These are phyloP conservation scores for Ophiosphaerella narmari DNA, from an alignment of 2,329 filamentous ascomycete genomes.

Conservation along the genomic window DNA sequence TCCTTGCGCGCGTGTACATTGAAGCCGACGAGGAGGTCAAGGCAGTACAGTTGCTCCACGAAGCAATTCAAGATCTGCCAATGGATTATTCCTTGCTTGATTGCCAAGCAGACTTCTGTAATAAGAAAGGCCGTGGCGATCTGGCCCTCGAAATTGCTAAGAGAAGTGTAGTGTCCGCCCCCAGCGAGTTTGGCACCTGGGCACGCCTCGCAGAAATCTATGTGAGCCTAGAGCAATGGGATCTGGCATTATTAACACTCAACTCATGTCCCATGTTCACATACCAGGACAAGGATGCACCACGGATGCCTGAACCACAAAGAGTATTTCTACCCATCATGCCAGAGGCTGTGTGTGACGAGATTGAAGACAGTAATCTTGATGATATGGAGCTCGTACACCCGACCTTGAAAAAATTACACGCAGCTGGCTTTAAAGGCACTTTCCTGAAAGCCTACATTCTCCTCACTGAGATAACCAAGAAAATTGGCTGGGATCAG, in stretches of 20 bases:
- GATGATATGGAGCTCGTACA: slow-evolving; percentile 85
- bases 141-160: slow-evolving; percentile 93
- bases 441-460: slow-evolving; percentile 95
- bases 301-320: slow-evolving; percentile 89
- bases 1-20: slow-evolving; percentile 87
- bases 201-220: slow-evolving; percentile 92
- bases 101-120: slow-evolving; percentile 88
- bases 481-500: slow-evolving; percentile 97
- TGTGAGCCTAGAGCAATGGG: slow-evolving; percentile 92
- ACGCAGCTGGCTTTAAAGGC: slow-evolving; percentile 88
- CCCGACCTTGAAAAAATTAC: slow-evolving; percentile 80
- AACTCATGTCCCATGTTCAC: slow-evolving; percentile 99
- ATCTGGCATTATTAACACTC: slow-evolving; percentile 88
- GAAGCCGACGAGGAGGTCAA: slow-evolving; percentile 98
- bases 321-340: slow-evolving; percentile 86
- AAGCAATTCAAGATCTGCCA: slow-evolving; percentile 85
- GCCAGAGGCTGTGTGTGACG: slow-evolving; percentile 86
- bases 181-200: slow-evolving; percentile 97
- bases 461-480: slow-evolving; percentile 91
- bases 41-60: slow-evolving; percentile 83
- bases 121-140: slow-evolving; percentile 83
- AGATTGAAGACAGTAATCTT: slow-evolving; percentile 87
- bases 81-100: slow-evolving; percentile 99
- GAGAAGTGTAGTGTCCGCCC: slow-evolving; percentile 89
- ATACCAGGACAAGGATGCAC: slow-evolving; percentile 97